phyloP scores from a whole-genome alignment of 73 alveolate species.

The Blepharisma stoltei region DNA sequence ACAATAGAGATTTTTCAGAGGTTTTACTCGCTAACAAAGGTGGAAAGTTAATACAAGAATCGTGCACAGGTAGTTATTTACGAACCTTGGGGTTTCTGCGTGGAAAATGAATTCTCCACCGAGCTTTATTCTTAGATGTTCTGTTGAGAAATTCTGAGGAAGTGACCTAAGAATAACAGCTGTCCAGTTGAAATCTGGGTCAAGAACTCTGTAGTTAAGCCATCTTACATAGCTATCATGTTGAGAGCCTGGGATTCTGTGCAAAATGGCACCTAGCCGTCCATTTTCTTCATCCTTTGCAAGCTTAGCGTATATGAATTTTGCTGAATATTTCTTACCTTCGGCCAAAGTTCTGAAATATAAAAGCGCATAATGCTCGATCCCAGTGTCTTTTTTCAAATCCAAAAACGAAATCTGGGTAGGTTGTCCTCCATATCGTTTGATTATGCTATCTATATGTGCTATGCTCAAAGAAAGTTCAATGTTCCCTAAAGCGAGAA shows the following conservation, averaged over 20 bases:
- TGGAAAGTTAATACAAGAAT: background rate
- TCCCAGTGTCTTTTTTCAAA: background rate
- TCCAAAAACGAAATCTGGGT: background rate
- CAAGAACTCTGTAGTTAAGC: background rate
- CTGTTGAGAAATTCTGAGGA: background rate
- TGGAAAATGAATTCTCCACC: background rate
- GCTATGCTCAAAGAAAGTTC: background rate
- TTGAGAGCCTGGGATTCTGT: background rate
- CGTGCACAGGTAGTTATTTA: background rate
- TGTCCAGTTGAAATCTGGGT: background rate
- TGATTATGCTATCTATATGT: background rate
- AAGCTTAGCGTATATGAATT: background rate
- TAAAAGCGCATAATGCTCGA: background rate
- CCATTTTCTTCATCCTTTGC: constrained; percentile 2
- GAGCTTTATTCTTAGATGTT: background rate
- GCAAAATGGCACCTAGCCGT: background rate
- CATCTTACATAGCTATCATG: background rate
- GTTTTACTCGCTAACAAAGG: no score
- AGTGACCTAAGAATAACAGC: background rate
- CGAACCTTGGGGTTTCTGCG: background rate
- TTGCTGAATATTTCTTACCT: background rate
- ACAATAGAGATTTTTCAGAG: no score
- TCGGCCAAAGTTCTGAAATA: background rate
- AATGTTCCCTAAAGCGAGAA: background rate
- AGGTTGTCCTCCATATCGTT: background rate